Evolutionary conservation across 163 green algal genomes (phyloP).

Genomic region (Chloromonas sp.): DNA sequence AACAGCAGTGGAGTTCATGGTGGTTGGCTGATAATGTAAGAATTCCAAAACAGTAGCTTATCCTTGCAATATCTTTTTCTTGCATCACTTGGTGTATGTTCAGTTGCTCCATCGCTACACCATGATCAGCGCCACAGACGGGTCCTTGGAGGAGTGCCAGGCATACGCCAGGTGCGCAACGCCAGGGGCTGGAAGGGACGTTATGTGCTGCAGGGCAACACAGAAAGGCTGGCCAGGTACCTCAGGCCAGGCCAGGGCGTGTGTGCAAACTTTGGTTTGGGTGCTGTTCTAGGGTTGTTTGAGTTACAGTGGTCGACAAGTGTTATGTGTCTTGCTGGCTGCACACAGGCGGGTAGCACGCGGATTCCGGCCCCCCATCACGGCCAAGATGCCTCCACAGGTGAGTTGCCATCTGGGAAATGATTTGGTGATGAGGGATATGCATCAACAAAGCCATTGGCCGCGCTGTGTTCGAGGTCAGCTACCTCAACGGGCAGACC

Average conservation of each 20-base stretch:
- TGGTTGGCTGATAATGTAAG: too few relatives aligned
- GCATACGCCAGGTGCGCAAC: neutral
- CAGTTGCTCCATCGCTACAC: conserved; percentile 3
- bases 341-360: neutral
- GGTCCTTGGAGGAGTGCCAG: conserved; percentile 5
- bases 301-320: too few relatives aligned
- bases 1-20: too few relatives aligned
- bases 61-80: neutral
- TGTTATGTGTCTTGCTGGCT: neutral
- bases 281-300: too few relatives aligned
- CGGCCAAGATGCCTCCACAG: neutral
- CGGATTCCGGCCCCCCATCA: neutral
- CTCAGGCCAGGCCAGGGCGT: neutral
- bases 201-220: neutral
- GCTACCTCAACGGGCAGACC: neutral
- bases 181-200: neutral
- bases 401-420: neutral
- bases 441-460: too few relatives aligned
- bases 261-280: neutral
- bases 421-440: too few relatives aligned
- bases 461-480: neutral
- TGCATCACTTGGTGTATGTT: too few relatives aligned
- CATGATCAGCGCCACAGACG: conserved; percentile 2
- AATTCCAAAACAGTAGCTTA: neutral
- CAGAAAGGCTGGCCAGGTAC: neutral